A percentile compares a stretch with the other conserved stretches of the same genome.
These are phyloP conservation scores for Cymbopogon flexuosus DNA, from an alignment of 202 grass and related monocot genomes.

Conservation along the genomic window DNA sequence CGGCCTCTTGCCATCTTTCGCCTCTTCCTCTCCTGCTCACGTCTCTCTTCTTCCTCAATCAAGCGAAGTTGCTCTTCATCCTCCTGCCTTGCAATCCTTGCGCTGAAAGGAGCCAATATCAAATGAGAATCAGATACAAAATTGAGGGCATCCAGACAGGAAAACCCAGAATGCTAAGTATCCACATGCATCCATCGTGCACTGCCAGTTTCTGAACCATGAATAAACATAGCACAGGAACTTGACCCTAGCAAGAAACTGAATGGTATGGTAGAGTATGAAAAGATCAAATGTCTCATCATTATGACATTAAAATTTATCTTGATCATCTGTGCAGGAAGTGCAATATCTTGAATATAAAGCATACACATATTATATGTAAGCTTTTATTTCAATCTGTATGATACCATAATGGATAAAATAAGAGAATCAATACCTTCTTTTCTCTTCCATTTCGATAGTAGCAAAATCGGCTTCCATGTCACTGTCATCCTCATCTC, in stretches of 20 bases:
- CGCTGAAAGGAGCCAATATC: conserved; percentile 34
- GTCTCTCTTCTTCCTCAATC: conserved; percentile 80
- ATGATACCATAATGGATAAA: not conserved
- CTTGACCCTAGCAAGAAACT: no score
- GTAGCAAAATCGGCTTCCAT: conserved; percentile 97
- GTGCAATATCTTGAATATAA: conserved; percentile 10
- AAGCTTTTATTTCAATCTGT: not conserved
- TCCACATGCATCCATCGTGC: not conserved
- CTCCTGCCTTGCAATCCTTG: conserved; percentile 61
- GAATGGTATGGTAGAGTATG: not conserved
- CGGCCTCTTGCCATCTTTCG: conserved; percentile 35
- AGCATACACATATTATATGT: not conserved
- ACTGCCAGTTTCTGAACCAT: not conserved
- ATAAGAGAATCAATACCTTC: conserved; percentile 44
- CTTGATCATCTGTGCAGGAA: not conserved
- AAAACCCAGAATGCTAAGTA: not conserved
- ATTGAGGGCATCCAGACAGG: not conserved
- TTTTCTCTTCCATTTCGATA: conserved; percentile 82
- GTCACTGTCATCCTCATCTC: conserved; percentile 90
- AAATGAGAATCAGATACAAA: not conserved
- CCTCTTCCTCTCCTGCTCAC: conserved; percentile 63
- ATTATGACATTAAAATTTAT: not conserved
- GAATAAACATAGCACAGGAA: no score
- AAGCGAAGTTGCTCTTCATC: conserved; percentile 75
- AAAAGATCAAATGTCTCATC: not conserved